phyloP scores from a whole-genome alignment of 2,329 filamentous ascomycete genomes.

The Arthrobotrys pseudoclavata region DNA sequence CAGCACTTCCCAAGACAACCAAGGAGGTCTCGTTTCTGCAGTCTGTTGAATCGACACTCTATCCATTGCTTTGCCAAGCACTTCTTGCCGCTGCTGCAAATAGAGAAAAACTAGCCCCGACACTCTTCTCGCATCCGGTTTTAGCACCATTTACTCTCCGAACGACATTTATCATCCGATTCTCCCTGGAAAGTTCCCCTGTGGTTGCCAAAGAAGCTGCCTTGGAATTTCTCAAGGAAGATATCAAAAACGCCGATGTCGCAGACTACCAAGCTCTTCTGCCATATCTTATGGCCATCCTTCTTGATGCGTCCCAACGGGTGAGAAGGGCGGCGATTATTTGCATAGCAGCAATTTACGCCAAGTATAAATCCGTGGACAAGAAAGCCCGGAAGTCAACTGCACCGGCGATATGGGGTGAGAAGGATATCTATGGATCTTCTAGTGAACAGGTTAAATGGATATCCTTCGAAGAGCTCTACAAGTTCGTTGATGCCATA shows the following conservation, averaged over 20 bases:
- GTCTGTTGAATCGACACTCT: constrained; percentile 28
- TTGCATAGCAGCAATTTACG: constrained; percentile 67
- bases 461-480: constrained; percentile 73
- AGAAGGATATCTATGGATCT: constrained; percentile 62
- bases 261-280: constrained; percentile 82
- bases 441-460: constrained; percentile 70
- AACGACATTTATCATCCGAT: constrained; percentile 71
- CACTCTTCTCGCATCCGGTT: constrained; percentile 60
- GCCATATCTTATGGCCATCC: constrained; percentile 82
- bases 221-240: constrained; percentile 72
- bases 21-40: constrained; percentile 64
- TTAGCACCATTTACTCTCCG: constrained; percentile 66
- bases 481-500: constrained; percentile 75
- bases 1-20: constrained; percentile 59
- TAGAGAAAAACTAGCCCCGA: constrained; percentile 35
- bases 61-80: constrained; percentile 42
- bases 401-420: constrained; percentile 34
- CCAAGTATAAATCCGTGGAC: constrained; percentile 67
- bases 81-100: constrained; percentile 49
- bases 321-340: constrained; percentile 81
- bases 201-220: constrained; percentile 78
- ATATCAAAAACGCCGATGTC: constrained; percentile 63
- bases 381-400: constrained; percentile 46
- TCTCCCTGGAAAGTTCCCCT: constrained; percentile 66
- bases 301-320: constrained; percentile 80